Base-by-base conservation (phyloP, 148 eudicot genomes). In the Cornus florida region DNA sequence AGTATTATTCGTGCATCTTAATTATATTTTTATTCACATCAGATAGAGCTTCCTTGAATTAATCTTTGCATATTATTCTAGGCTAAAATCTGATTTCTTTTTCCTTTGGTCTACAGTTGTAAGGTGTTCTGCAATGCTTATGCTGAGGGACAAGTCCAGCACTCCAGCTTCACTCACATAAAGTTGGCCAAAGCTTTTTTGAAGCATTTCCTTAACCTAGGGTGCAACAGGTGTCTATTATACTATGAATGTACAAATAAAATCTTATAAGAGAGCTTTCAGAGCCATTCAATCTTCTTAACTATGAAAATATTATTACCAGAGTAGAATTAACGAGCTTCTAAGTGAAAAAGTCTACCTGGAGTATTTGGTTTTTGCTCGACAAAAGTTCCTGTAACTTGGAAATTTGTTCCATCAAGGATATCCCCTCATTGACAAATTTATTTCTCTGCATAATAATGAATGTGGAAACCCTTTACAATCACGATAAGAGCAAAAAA, bases 311-410 rank as follows among this genome's bases (percentile, higher is more conserved):
- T 48, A 62, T 22, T 20, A 46, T 17, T 31, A 67, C 33, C 59
- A 28, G 23, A 46, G 10, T 24, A 38, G 46, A 76, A 11, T 35
- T 19, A 17, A 22, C 11, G 59, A 31, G 39, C 78, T 19, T 70
- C 53, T 75, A 68, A 17, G 39, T 59, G 72, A 77, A 66, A 69
- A 56, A 46, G 20, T 67, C 48, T 86, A 96, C 99, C 99, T 92
- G 92, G 74, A 92, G 92, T 76, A 96, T 91, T 71, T 86, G 83
- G 70, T 85, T 88, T 88, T 88, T 94, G 91, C 95, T 94, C 14
- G 98, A 91, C 65, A 96, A 81, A 71, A 96, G 93, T 69, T 94
- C 89, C 86, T 91, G 90, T 66, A 94, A 85, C 86, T 76, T 90
- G 77, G 89, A 87, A 76, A 96, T 92, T 84, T 96, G 95, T 76